Evolutionary conservation across 345 rosid species (phyloP).

Genomic region (Reutealis trisperma): DNA sequence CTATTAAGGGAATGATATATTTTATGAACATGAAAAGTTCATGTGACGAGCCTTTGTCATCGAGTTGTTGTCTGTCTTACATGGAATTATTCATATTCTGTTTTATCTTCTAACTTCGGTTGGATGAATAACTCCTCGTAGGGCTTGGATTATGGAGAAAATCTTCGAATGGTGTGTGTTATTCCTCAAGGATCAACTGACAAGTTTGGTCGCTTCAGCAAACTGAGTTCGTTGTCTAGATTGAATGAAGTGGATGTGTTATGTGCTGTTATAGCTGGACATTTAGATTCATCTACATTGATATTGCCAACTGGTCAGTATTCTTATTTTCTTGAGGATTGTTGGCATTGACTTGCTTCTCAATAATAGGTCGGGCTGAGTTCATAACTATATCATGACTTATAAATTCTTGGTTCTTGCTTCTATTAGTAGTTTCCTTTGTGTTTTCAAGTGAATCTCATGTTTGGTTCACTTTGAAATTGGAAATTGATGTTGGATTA

Average conservation of each 20-base stretch:
- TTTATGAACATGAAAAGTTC: neutral
- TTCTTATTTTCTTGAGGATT: neutral
- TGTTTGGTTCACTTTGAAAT: neutral
- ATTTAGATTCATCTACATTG: conserved; percentile 55
- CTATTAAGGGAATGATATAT: neutral
- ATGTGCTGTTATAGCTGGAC: conserved; percentile 67
- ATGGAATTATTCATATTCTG: neutral
- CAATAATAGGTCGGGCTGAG: neutral
- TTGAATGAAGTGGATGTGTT: conserved; percentile 71
- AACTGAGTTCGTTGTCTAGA: conserved; percentile 54
- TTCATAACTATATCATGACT: neutral
- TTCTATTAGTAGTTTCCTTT: neutral
- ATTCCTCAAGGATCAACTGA: conserved; percentile 54
- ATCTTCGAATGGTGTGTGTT: conserved; percentile 47
- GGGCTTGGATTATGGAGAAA: conserved; percentile 53
- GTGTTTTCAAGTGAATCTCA: neutral
- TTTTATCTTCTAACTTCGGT: conserved; percentile 5
- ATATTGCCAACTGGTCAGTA: conserved; percentile 60
- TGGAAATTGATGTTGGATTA: neutral
- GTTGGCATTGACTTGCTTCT: neutral
- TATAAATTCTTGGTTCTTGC: neutral
- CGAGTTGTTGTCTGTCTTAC: neutral
- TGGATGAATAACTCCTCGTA: conserved; percentile 27
- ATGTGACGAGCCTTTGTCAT: neutral
- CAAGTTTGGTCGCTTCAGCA: conserved; percentile 44